These are phyloP conservation scores for Pulveroboletus sp. DNA, from an alignment of 768 basidiomycete species.

Conservation along the genomic window DNA sequence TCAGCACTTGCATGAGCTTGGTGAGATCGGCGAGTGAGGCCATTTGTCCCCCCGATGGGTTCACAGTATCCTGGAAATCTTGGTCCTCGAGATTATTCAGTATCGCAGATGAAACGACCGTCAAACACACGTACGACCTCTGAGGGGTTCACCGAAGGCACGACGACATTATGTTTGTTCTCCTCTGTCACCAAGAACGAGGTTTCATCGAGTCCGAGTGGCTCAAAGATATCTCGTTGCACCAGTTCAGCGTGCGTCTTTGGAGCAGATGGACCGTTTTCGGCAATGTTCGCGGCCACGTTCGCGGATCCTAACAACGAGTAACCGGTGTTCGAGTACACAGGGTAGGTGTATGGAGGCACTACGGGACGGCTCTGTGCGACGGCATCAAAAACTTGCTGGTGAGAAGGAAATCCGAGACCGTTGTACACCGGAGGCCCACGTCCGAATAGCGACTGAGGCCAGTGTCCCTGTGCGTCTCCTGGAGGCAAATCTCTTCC, in stretches of 20 bases:
- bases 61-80: slow-evolving; percentile 35
- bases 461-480: slow-evolving; percentile 36
- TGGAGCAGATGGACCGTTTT: slow-evolving; percentile 13
- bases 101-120: background rate
- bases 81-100: slow-evolving; percentile 30
- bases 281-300: slow-evolving; percentile 29
- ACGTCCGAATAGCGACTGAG: slow-evolving; percentile 25
- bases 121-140: slow-evolving; percentile 31
- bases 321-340: slow-evolving; percentile 39
- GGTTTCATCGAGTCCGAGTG: slow-evolving; percentile 39
- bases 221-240: slow-evolving; percentile 46
- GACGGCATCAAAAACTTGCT: slow-evolving; percentile 34
- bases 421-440: slow-evolving; percentile 30
- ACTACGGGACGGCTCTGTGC: slow-evolving; percentile 36
- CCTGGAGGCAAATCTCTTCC: slow-evolving; percentile 37
- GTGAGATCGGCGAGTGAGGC: slow-evolving; percentile 44
- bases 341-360: slow-evolving; percentile 40
- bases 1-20: slow-evolving; percentile 40
- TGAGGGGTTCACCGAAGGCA: slow-evolving; percentile 33
- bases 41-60: slow-evolving; percentile 48
- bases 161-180: slow-evolving; percentile 35
- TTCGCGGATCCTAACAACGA: slow-evolving; percentile 33
- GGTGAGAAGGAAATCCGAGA: slow-evolving; percentile 28
- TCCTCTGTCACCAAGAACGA: slow-evolving; percentile 38
- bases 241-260: slow-evolving; percentile 41